Base-by-base conservation (phyloP, 2,329 filamentous ascomycete genomes). In the Emergomyces orientalis region DNA sequence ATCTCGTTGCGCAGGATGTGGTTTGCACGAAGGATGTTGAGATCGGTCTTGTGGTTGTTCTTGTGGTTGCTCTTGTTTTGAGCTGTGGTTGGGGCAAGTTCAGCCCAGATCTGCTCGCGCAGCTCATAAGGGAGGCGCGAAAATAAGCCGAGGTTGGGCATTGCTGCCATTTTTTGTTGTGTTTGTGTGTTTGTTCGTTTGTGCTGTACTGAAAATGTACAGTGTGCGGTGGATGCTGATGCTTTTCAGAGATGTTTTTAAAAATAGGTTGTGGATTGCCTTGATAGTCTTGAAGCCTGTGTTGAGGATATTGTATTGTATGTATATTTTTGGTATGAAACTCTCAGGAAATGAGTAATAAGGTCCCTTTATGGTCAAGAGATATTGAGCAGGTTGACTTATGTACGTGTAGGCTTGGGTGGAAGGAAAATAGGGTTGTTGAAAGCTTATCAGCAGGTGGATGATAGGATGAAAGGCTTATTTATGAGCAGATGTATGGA, bases 1-100 rank as follows among this genome's bases (percentile, higher is more conserved):
- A 57, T 27, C 34, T 57, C 55, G 11, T 41, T 3, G 55, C 43
- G 37, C 19, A 57, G 22, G 37, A 25, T 25, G 22, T 41, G 32
- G 55, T 25, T 57, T 25, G 55, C 55, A 41, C 55, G 22, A 34
- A 57, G 55, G 55, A 57, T 43, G 55, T n/a, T 57, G 37, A 57
- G 34, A 37, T 57, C 34, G 32, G 55, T 25, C 19, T 43, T 57
- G 34, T 17, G n/a, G 49, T 13, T 52, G 49, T 52, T 3, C 13
- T 30, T 17, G 22, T 17, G 2, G 27, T 54, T 22, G 27, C 22
- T 19, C 19, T 9, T 34, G 27, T 22, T 9, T 54, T 54, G 51
- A 34, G 51, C 51, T 43, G 14, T 2, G 27, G 37, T 3, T 43
- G 55, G 55, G 32, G 37, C 55, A 19, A 57, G 37, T 9, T 39